A percentile compares a stretch with the other conserved stretches of the same genome.
Evolutionary conservation across 2,329 filamentous ascomycete species (phyloP).

Genomic region (Metarhizium robertsii): DNA sequence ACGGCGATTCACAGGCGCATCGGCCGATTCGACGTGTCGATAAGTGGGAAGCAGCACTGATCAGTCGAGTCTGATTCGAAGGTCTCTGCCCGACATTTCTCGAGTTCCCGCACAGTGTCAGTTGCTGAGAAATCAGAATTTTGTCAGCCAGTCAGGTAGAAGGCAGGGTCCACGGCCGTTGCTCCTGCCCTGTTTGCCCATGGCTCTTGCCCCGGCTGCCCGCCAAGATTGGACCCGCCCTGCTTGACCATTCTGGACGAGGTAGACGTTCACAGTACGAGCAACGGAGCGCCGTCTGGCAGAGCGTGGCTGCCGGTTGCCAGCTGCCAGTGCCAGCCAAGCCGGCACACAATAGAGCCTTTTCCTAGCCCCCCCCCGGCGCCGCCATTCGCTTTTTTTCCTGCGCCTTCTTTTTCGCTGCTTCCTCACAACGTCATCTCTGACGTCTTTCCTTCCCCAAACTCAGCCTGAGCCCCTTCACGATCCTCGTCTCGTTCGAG

Average conservation of each 20-base stretch:
- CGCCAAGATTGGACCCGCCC: neutral
- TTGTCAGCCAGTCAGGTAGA: conserved; percentile 1
- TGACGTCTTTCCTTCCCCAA: conserved; percentile 33
- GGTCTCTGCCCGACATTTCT: conserved; percentile 2
- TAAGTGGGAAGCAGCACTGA: neutral
- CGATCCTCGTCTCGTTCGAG: conserved; percentile 17
- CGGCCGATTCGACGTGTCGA: conserved; percentile 1
- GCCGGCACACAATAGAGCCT: neutral
- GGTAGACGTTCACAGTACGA: neutral
- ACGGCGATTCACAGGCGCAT: conserved; percentile 1
- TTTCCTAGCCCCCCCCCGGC: conserved; percentile 7
- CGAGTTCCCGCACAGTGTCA: conserved; percentile 4
- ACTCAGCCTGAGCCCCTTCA: conserved; percentile 26
- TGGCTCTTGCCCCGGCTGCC: neutral
- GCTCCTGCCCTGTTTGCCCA: conserved; percentile 1
- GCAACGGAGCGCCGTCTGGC: neutral
- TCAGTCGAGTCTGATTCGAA: neutral
- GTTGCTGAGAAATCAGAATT: neutral
- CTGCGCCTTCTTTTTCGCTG: conserved; percentile 27
- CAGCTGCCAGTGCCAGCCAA: neutral
- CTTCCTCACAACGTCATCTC: conserved; percentile 34
- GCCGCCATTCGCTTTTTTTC: conserved; percentile 20
- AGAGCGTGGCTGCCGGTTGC: neutral
- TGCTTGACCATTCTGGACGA: neutral
- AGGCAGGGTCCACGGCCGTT: conserved; percentile 1